Conservation (phyloP, 2,329 filamentous ascomycete genomes). For the Colletotrichum lentis region DNA sequence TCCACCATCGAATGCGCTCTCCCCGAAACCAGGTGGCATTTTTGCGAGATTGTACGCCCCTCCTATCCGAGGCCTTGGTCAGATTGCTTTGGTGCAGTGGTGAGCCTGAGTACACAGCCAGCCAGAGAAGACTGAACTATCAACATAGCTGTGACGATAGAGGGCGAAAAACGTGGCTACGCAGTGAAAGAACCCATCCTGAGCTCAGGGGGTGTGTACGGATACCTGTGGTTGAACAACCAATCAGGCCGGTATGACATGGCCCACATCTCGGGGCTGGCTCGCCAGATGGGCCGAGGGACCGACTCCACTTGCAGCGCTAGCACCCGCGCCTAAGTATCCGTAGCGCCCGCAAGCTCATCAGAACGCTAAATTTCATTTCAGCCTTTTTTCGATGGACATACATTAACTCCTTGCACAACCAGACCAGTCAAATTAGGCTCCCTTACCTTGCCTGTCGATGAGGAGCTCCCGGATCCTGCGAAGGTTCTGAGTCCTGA, state of each 20-base stretch:
- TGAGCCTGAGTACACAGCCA: neutral
- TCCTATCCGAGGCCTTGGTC: conserved; percentile 25
- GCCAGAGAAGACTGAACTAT: conserved; percentile 44
- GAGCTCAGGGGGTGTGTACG: too few species aligned
- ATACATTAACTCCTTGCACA: neutral
- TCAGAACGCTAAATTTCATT: neutral
- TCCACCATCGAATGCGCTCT: conserved; percentile 39
- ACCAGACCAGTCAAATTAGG: neutral
- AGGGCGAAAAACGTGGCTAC: conserved; percentile 45
- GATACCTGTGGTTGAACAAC: too few species aligned
- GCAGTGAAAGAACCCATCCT: conserved; percentile 52
- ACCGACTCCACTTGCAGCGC: neutral
- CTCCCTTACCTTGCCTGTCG: neutral
- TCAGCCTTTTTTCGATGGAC: conserved; percentile 10
- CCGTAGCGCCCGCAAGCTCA: conserved; percentile 2
- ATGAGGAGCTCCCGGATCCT: neutral
- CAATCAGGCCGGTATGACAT: neutral
- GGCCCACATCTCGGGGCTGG: neutral
- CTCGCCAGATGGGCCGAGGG: neutral
- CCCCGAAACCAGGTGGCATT: conserved; percentile 43
- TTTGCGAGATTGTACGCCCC: conserved; percentile 40
- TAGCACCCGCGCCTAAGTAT: neutral
- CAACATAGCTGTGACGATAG: conserved; percentile 47
- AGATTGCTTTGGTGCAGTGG: neutral
- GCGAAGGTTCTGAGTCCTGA: neutral